These are phyloP conservation scores for Verticillium nonalfalfae DNA, from an alignment of 2,329 filamentous ascomycete species.

Conservation along the genomic window DNA sequence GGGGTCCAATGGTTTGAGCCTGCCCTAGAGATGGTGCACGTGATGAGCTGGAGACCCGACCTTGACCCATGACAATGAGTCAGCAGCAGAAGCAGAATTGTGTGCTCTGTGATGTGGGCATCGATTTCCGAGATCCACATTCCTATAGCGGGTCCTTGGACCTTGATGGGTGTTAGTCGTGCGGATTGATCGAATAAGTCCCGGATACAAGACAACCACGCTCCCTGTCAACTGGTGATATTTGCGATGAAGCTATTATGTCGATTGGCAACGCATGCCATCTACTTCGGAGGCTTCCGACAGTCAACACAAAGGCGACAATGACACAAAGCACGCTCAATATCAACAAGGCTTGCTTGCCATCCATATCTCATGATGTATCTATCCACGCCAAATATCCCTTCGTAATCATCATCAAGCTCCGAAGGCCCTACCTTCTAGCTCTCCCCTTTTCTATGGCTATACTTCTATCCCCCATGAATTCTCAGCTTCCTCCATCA, in stretches of 20 bases:
- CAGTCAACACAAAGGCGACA: not conserved
- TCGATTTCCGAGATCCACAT: not conserved
- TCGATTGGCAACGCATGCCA: no score
- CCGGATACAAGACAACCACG: not conserved
- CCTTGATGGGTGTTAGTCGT: not conserved
- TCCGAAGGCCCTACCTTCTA: not conserved
- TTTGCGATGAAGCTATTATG: no score
- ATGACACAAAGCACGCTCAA: not conserved
- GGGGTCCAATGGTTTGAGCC: not conserved
- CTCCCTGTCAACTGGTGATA: no score
- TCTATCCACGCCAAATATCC: slow-evolving; percentile 1
- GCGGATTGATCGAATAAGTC: not conserved
- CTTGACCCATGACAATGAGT: not conserved
- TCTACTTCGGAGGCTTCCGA: no score
- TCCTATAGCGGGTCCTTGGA: not conserved
- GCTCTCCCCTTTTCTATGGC: not conserved
- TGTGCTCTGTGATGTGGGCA: not conserved
- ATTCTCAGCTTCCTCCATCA: not conserved
- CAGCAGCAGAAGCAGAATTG: not conserved
- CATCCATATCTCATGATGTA: slow-evolving; percentile 6
- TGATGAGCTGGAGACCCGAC: not conserved
- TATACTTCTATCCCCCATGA: not conserved
- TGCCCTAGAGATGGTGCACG: not conserved
- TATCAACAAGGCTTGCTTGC: not conserved
- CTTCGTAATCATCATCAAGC: not conserved